Conservation (phyloP, 345 rosid genomes). For the Boechera divaricarpa region DNA sequence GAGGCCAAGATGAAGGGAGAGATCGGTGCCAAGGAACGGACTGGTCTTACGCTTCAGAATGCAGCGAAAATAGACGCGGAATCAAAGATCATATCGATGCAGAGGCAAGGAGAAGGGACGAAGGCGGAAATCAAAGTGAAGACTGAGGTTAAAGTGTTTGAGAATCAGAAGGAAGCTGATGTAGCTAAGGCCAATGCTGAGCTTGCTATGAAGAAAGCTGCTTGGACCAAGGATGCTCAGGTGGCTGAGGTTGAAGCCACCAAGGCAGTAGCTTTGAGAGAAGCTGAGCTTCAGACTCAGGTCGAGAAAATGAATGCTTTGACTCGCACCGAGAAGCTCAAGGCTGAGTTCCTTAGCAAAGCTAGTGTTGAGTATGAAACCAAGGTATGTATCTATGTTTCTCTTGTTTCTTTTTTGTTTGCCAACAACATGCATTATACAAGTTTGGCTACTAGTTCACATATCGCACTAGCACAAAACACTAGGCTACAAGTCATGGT, state of each 20-base stretch:
- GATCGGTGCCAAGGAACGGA: constrained; percentile 63
- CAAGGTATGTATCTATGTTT: constrained; percentile 42
- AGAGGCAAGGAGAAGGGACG: constrained; percentile 66
- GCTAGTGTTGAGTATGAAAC: constrained; percentile 87
- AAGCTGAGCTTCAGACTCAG: constrained; percentile 75
- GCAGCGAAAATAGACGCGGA: constrained; percentile 81
- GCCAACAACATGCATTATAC: too few relatives aligned
- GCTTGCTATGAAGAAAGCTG: constrained; percentile 73
- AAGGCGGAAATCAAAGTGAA: constrained; percentile 73
- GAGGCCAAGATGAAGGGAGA: constrained; percentile 90
- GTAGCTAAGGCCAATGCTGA: constrained; percentile 73
- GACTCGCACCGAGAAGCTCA: constrained; percentile 72
- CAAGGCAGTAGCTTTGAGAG: constrained; percentile 70
- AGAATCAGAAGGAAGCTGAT: constrained; percentile 79
- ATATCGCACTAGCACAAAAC: too few relatives aligned
- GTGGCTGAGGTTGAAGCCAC: constrained; percentile 80
- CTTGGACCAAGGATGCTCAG: constrained; percentile 62
- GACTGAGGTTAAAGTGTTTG: constrained; percentile 68
- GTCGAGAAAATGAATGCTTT: constrained; percentile 79
- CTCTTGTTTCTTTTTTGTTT: too few relatives aligned
- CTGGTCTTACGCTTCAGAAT: constrained; percentile 71
- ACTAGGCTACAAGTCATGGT: too few relatives aligned
- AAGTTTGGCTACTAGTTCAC: too few relatives aligned
- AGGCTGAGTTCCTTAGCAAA: constrained; percentile 73
- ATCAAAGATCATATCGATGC: constrained; percentile 65